These are phyloP conservation scores for Solanum dulcamara DNA, from an alignment of 257 asterid genomes.

Conservation along the genomic window DNA sequence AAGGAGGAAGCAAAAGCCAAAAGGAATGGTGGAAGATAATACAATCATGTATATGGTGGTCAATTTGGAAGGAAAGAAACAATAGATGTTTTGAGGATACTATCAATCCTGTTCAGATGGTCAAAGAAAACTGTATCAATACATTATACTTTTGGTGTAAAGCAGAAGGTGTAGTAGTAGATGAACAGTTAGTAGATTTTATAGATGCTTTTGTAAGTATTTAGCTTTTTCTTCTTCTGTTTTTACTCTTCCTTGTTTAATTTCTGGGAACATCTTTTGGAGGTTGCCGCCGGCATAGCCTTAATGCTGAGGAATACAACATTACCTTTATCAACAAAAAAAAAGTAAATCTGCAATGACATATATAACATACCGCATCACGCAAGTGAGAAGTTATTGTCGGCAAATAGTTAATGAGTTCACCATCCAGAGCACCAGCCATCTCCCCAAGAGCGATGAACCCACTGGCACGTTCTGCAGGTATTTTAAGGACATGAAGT, in stretches of 20 bases:
- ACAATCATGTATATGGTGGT: neutral
- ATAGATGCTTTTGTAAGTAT: neutral
- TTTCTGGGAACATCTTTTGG: neutral
- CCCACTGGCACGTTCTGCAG: conserved; percentile 96
- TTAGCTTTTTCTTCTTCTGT: neutral
- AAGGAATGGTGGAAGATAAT: too few species aligned
- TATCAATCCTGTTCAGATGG: neutral
- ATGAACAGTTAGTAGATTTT: neutral
- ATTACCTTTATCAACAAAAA: neutral
- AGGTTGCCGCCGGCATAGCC: neutral
- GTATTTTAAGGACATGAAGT: conserved; percentile 91
- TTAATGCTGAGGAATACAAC: neutral
- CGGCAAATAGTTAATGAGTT: conserved; percentile 94
- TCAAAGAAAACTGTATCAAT: neutral
- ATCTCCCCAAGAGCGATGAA: conserved; percentile 99
- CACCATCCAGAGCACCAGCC: conserved; percentile 99
- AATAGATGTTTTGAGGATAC: neutral
- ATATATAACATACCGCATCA: conserved; percentile 63
- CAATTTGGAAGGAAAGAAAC: neutral
- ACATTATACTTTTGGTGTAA: neutral
- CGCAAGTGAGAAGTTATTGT: conserved; percentile 93
- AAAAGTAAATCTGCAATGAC: neutral
- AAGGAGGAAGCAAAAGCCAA: too few species aligned
- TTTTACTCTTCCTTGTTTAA: neutral
- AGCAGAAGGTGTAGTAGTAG: neutral